Percentiles rank a stretch among this genome's conserved stretches.
Evolutionary conservation across 768 basidiomycete species (phyloP).

Genomic region (Lactarius evosmus): DNA sequence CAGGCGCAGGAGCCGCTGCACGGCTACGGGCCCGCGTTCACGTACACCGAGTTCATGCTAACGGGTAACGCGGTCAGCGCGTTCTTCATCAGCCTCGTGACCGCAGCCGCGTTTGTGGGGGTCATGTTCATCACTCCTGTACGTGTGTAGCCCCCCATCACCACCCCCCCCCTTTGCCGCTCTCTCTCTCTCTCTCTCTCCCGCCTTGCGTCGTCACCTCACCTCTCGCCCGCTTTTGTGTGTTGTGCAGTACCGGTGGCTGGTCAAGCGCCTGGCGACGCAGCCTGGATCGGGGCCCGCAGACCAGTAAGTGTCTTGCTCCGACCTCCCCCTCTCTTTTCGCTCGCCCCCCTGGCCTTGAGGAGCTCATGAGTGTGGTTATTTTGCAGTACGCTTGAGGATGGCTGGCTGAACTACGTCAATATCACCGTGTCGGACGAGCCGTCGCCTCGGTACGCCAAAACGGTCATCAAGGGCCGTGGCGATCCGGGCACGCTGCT

Average conservation of each 20-base stretch:
- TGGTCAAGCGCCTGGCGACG: constrained; percentile 50
- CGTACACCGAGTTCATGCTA: constrained; percentile 68
- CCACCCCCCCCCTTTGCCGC: no score
- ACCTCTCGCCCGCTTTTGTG: neutral
- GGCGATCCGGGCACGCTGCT: constrained; percentile 77
- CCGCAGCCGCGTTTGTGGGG: constrained; percentile 27
- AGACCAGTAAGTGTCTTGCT: constrained; percentile 48
- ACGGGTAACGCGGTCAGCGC: constrained; percentile 42
- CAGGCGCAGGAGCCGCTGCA: constrained; percentile 20
- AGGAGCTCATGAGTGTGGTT: neutral
- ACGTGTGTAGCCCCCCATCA: no score
- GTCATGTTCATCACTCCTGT: constrained; percentile 33
- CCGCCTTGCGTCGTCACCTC: neutral
- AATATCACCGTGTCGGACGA: constrained; percentile 66
- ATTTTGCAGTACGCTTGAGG: constrained; percentile 48
- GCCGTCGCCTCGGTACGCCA: constrained; percentile 44
- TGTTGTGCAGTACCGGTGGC: constrained; percentile 49
- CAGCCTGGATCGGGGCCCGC: constrained; percentile 61
- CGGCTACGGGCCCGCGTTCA: constrained; percentile 67
- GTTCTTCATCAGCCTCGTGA: constrained; percentile 38
- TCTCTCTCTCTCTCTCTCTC: neutral
- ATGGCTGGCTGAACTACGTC: constrained; percentile 57
- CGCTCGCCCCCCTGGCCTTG: neutral
- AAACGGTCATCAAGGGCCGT: constrained; percentile 57
- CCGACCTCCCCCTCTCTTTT: neutral